These are phyloP conservation scores for Rhodotorula sp. DNA, from an alignment of 1,284 basidiomycete genomes.

Conservation along the genomic window DNA sequence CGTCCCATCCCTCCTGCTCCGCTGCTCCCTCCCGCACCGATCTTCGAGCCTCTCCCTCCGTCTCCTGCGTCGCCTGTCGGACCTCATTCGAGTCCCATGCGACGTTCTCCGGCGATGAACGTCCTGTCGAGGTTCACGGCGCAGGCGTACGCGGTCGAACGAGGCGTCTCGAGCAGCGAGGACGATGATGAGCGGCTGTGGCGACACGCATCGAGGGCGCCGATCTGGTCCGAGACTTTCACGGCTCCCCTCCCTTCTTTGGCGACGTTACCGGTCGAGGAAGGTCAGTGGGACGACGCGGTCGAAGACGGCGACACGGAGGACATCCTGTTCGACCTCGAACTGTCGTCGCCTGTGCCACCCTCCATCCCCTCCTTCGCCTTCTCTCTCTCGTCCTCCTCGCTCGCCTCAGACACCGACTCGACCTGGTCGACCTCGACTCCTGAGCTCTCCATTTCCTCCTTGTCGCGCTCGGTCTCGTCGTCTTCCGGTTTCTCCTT, in stretches of 20 bases:
- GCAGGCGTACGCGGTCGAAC: constrained; percentile 16
- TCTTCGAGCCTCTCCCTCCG: constrained; percentile 22
- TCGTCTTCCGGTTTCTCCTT: constrained; percentile 7
- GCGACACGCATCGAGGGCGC: background rate
- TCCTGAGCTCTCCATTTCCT: constrained; percentile 3
- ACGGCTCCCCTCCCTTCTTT: too few relatives aligned
- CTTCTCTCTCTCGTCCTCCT: constrained; percentile 1
- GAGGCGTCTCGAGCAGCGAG: background rate
- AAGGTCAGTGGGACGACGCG: background rate
- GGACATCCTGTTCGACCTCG: background rate
- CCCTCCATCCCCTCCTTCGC: constrained; percentile 10
- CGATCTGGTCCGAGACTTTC: background rate
- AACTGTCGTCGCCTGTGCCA: background rate
- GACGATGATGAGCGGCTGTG: constrained; percentile 8
- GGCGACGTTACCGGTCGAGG: background rate
- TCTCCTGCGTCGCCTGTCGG: constrained; percentile 9
- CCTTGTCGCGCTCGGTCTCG: constrained; percentile 3
- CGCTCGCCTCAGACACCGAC: background rate
- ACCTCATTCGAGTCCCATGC: constrained; percentile 19
- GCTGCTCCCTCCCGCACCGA: constrained; percentile 19
- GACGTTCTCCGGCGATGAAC: constrained; percentile 22
- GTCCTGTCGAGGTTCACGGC: constrained; percentile 22
- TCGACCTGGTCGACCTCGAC: constrained; percentile 5
- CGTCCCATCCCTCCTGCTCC: constrained; percentile 2
- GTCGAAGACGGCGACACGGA: background rate